These are phyloP conservation scores for Colletotrichum siamense DNA, from an alignment of 2,329 filamentous ascomycete genomes.

Conservation along the genomic window DNA sequence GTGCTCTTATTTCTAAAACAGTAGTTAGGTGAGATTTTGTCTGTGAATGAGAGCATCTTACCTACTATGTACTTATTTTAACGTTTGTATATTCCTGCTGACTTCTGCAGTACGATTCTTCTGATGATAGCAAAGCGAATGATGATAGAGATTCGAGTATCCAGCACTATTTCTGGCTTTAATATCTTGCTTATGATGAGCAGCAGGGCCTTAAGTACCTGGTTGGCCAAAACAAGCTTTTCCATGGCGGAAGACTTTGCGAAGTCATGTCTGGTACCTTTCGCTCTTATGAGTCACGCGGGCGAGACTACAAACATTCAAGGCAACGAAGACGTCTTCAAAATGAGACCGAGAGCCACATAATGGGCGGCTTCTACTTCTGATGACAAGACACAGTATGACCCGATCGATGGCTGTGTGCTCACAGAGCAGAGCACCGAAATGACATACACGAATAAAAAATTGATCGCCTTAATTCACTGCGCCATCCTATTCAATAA, in stretches of 20 bases:
- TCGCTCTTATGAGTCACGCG: background rate
- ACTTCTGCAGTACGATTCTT: background rate
- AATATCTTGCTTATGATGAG: too few relatives aligned
- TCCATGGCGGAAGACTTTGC: background rate
- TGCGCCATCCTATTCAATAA: background rate
- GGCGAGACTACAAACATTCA: fast-evolving
- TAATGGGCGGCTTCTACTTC: fast-evolving
- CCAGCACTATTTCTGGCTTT: too few relatives aligned
- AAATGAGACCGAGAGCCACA: too few relatives aligned
- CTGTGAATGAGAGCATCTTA: fast-evolving
- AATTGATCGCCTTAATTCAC: background rate
- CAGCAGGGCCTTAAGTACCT: background rate
- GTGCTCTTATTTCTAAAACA: fast-evolving
- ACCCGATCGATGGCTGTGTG: fast-evolving
- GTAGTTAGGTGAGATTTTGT: fast-evolving
- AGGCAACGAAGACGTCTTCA: fast-evolving
- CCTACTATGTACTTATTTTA: background rate
- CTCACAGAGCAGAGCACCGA: background rate
- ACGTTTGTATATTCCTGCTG: background rate
- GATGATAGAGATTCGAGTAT: fast-evolving
- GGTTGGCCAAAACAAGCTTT: background rate
- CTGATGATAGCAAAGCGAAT: background rate
- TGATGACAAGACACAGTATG: background rate
- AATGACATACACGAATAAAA: background rate
- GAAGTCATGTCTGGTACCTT: background rate